Percentiles rank a stretch among this genome's conserved stretches.
Evolutionary conservation across 106 monocot genomes (phyloP).

Genomic region (Dendrobium huoshanense): DNA sequence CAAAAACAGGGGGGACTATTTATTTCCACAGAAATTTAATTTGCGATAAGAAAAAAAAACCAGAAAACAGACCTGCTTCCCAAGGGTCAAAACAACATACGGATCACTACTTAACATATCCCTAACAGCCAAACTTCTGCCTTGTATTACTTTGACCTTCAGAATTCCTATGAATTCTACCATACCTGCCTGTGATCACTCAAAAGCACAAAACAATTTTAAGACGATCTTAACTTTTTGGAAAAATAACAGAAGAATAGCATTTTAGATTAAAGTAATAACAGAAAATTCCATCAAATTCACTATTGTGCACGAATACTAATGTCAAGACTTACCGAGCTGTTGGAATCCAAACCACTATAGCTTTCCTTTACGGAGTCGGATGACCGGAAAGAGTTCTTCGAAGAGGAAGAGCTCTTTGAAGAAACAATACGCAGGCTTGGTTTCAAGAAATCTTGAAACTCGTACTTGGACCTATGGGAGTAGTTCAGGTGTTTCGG

Average conservation of each 20-base stretch:
- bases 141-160: conserved; percentile 68
- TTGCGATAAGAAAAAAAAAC: background rate
- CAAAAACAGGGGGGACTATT: background rate
- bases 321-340: conserved; percentile 13
- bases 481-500: background rate
- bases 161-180: conserved; percentile 62
- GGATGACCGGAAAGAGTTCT: conserved; percentile 25
- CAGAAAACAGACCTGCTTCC: conserved; percentile 37
- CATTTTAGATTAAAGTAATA: background rate
- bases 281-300: background rate
- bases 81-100: conserved; percentile 68
- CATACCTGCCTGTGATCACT: conserved; percentile 34
- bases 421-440: conserved; percentile 73
- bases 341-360: background rate
- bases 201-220: conserved; percentile 2
- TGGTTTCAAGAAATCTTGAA: conserved; percentile 88
- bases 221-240: background rate
- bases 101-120: conserved; percentile 78
- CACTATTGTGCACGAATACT: background rate
- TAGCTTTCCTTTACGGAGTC: conserved; percentile 19
- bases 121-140: conserved; percentile 63
- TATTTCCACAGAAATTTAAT: background rate
- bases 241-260: background rate
- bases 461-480: conserved; percentile 77
- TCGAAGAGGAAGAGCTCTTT: conserved; percentile 18